These are phyloP conservation scores for Penicillium simplicissimum DNA, from an alignment of 495 filamentous ascomycete species.

Conservation along the genomic window DNA sequence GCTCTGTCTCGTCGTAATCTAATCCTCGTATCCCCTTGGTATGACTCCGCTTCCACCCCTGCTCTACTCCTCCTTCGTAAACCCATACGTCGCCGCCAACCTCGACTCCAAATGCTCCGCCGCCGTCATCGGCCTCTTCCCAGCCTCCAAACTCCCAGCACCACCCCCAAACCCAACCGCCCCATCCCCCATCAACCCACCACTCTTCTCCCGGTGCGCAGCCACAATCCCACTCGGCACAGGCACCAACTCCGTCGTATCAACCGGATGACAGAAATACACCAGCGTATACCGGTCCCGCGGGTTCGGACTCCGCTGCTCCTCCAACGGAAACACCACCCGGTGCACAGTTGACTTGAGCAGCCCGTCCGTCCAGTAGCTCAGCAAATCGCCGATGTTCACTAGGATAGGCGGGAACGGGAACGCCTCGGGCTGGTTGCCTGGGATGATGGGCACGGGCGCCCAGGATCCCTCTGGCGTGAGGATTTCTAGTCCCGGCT, in stretches of 20 bases:
- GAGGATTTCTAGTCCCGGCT: constrained; percentile 85
- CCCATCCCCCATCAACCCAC: constrained; percentile 20
- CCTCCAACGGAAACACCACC: constrained; percentile 70
- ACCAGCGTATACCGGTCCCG: constrained; percentile 85
- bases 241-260: constrained; percentile 65
- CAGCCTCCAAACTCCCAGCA: constrained; percentile 42
- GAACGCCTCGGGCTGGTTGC: constrained; percentile 38
- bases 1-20: too few species aligned
- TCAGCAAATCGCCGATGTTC: constrained; percentile 89
- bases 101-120: constrained; percentile 77
- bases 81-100: constrained; percentile 73
- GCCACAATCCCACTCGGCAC: constrained; percentile 70
- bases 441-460: constrained; percentile 47
- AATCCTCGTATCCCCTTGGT: background rate
- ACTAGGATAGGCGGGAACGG: constrained; percentile 76
- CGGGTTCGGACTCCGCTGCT: constrained; percentile 42
- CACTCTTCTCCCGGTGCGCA: constrained; percentile 35
- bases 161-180: constrained; percentile 47
- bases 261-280: constrained; percentile 87
- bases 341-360: constrained; percentile 85
- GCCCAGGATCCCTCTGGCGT: constrained; percentile 52
- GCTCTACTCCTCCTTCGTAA: constrained; percentile 32
- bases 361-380: constrained; percentile 87
- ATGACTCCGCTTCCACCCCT: background rate
- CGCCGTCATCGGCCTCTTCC: constrained; percentile 71